Conservation (phyloP, 192 early-diverging fungal genomes). For the Rhizophagus sp. region DNA sequence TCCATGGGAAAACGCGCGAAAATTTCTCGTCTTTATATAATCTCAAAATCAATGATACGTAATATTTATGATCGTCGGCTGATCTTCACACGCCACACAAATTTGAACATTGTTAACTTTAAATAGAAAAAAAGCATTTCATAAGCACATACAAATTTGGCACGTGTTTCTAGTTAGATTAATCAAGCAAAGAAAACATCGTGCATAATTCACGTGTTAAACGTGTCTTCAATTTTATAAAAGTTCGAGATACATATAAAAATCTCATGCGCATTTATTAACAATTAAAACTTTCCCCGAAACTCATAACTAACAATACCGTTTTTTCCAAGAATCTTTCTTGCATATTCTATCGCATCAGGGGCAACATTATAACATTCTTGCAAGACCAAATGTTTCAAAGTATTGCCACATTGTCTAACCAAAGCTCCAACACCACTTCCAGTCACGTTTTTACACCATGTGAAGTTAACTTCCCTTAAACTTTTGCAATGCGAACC, state of each 20-base stretch:
- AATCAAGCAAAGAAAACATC: too few relatives aligned
- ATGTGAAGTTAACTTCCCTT: not conserved
- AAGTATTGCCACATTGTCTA: not conserved
- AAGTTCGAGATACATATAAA: too few relatives aligned
- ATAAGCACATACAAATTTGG: too few relatives aligned
- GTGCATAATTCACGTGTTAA: too few relatives aligned
- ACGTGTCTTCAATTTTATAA: too few relatives aligned
- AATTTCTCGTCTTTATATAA: not conserved
- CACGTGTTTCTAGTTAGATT: too few relatives aligned
- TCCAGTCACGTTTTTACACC: slow-evolving; percentile 7
- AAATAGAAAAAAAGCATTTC: too few relatives aligned
- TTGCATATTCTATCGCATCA: not conserved
- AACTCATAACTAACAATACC: not conserved
- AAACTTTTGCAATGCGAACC: not conserved
- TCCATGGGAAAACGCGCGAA: not conserved
- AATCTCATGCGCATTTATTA: too few relatives aligned
- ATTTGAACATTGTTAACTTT: too few relatives aligned
- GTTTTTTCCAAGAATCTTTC: not conserved
- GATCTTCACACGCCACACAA: too few relatives aligned
- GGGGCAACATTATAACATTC: not conserved
- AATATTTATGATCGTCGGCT: too few relatives aligned
- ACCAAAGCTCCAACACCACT: not conserved
- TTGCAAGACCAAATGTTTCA: not conserved
- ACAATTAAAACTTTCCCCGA: not conserved
- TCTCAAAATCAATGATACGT: too few relatives aligned